Percentiles rank a stretch among this genome's conserved stretches.
phyloP scores from a whole-genome alignment of 2,329 filamentous ascomycete genomes.

The Cercospora citrullina region DNA sequence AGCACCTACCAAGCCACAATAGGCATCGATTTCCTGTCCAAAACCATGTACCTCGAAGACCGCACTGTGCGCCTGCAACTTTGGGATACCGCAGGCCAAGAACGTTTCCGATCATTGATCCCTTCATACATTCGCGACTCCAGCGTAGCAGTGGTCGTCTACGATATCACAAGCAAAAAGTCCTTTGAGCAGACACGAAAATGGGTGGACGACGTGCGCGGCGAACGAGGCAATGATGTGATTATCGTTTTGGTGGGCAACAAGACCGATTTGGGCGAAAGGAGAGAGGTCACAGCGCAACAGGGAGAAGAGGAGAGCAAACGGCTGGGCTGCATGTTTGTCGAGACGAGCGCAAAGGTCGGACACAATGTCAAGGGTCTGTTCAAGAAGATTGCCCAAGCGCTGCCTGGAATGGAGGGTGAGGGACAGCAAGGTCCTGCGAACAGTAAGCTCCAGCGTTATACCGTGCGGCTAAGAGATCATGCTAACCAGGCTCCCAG shows the following conservation, averaged over 20 bases:
- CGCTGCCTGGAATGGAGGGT: constrained; percentile 95
- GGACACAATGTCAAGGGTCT: constrained; percentile 97
- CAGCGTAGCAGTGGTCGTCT: constrained; percentile 95
- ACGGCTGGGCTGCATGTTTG: constrained; percentile 97
- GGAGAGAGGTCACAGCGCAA: constrained; percentile 92
- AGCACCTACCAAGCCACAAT: constrained; percentile 99
- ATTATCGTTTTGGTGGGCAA: constrained; percentile 98
- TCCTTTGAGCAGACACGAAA: constrained; percentile 98
- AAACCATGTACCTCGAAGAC: constrained; percentile 99
- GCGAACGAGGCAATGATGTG: constrained; percentile 95
- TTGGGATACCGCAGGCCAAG: constrained; percentile 98
- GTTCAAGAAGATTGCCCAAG: constrained; percentile 97
- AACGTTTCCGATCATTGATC: constrained; percentile 94
- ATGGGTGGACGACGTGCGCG: constrained; percentile 98
- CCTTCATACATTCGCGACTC: constrained; percentile 98
- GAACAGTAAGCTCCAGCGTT: constrained; percentile 65
- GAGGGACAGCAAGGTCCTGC: constrained; percentile 73
- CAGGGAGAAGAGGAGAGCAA: constrained; percentile 98
- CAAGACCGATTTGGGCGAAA: constrained; percentile 98
- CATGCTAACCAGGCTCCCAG: constrained; percentile 30
- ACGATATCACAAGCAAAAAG: constrained; percentile 85
- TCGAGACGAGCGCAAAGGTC: constrained; percentile 96
- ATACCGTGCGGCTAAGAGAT: background rate
- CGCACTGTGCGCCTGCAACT: constrained; percentile 94
- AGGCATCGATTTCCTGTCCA: constrained; percentile 98